Evolutionary conservation across 495 filamentous ascomycete species (phyloP).

Genomic region (Penicillium paxilli): DNA sequence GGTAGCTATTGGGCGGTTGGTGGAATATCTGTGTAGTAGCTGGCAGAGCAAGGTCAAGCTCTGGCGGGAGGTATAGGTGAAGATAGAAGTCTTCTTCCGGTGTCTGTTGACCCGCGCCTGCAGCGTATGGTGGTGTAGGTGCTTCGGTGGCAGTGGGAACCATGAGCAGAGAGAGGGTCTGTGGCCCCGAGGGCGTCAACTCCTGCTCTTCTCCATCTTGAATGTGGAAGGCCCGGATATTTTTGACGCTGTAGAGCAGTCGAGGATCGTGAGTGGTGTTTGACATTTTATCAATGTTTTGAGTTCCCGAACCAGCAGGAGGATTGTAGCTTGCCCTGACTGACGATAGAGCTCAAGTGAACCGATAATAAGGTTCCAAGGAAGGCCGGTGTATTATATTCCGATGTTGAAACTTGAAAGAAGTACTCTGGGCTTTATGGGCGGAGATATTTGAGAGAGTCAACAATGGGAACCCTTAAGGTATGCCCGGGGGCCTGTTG

Average conservation of each 20-base stretch:
- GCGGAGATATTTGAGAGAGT: too few relatives aligned
- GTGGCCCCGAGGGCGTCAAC: slow-evolving; percentile 80
- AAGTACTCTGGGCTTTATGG: too few relatives aligned
- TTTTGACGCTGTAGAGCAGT: slow-evolving; percentile 79
- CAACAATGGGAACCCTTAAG: too few relatives aligned
- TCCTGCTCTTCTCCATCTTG: slow-evolving; percentile 81
- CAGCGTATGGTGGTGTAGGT: slow-evolving; percentile 58
- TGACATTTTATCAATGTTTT: slow-evolving; percentile 13
- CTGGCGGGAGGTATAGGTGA: slow-evolving; percentile 89
- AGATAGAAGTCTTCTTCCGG: slow-evolving; percentile 94
- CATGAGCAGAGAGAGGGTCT: slow-evolving; percentile 90
- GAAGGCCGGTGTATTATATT: too few relatives aligned
- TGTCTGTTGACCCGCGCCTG: slow-evolving; percentile 21
- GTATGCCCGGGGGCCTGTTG: too few relatives aligned
- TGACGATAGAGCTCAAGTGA: too few relatives aligned
- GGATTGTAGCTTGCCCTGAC: not conserved
- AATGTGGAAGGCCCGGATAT: slow-evolving; percentile 84
- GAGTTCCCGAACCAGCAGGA: not conserved
- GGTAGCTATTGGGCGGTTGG: slow-evolving; percentile 82
- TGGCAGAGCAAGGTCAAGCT: slow-evolving; percentile 85
- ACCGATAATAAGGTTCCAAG: too few relatives aligned
- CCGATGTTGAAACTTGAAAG: too few relatives aligned
- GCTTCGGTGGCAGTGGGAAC: slow-evolving; percentile 79
- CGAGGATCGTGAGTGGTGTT: slow-evolving; percentile 60
- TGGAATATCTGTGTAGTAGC: slow-evolving; percentile 95